Evolutionary conservation across 179 eudicot species (phyloP).

Genomic region (Drosera spatulata): DNA sequence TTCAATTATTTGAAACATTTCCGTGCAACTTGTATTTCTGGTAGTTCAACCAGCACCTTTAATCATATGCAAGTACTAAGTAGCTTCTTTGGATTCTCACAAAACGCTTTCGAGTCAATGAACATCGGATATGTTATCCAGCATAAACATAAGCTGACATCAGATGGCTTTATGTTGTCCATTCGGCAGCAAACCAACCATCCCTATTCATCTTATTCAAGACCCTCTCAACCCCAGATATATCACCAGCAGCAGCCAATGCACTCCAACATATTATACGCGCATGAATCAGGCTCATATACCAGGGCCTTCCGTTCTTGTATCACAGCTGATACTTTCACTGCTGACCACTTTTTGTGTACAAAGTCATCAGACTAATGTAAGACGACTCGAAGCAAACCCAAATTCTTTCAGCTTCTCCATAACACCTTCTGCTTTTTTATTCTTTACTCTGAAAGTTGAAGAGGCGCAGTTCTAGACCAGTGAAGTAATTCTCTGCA

Average conservation of each 20-base stretch:
- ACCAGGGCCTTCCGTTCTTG: slow-evolving; percentile 83
- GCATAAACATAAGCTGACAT: slow-evolving; percentile 75
- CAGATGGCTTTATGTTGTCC: slow-evolving; percentile 93
- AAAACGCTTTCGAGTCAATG: slow-evolving; percentile 55
- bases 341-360: slow-evolving; percentile 53
- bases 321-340: slow-evolving; percentile 54
- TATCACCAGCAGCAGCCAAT: slow-evolving; percentile 62
- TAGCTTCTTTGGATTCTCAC: slow-evolving; percentile 53
- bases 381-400: slow-evolving; percentile 63
- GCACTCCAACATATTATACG: slow-evolving; percentile 88
- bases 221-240: slow-evolving; percentile 82
- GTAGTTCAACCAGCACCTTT: slow-evolving; percentile 61
- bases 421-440: slow-evolving; percentile 56
- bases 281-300: slow-evolving; percentile 57
- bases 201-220: slow-evolving; percentile 89
- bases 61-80: slow-evolving; percentile 57
- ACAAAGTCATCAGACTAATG: slow-evolving; percentile 83
- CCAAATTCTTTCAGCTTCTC: slow-evolving; percentile 93
- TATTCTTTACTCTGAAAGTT: slow-evolving; percentile 85
- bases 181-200: slow-evolving; percentile 67
- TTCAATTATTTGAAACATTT: slow-evolving; percentile 82
- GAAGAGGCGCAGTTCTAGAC: slow-evolving; percentile 76
- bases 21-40: slow-evolving; percentile 95
- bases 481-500: slow-evolving; percentile 71
- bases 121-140: slow-evolving; percentile 83